Evolutionary conservation across 2,329 filamentous ascomycete genomes (phyloP).

Genomic region (Cytospora piceicola): DNA sequence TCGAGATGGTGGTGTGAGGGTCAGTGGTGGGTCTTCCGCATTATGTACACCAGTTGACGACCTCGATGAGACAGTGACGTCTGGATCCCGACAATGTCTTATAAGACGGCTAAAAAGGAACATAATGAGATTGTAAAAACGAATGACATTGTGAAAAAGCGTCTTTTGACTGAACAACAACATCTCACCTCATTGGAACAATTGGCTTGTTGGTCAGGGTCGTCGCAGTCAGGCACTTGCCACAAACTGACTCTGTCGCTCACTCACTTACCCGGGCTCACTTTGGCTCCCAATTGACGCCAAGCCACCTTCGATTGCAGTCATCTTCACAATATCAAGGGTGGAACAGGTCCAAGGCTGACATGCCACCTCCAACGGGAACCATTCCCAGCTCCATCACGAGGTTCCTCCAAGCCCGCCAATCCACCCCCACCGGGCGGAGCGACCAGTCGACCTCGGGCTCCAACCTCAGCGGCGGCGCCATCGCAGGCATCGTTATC

Average conservation of each 20-base stretch:
- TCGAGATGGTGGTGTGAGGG: neutral
- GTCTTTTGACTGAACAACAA: neutral
- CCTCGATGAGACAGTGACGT: neutral
- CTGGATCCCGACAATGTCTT: neutral
- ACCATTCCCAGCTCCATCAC: neutral
- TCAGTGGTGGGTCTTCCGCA: neutral
- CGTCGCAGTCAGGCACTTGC: neutral
- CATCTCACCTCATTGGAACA: neutral
- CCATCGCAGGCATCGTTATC: slow-evolving; percentile 57
- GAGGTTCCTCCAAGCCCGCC: slow-evolving; percentile 6
- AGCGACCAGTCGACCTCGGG: slow-evolving; percentile 31
- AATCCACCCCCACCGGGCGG: slow-evolving; percentile 41
- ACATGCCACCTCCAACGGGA: neutral
- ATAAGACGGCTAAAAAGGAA: neutral
- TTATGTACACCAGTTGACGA: no score
- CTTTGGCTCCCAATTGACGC: no score
- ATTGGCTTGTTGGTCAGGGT: neutral
- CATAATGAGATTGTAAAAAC: no score
- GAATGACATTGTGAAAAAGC: neutral
- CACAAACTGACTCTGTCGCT: neutral
- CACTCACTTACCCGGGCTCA: neutral
- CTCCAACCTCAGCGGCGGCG: slow-evolving; percentile 48
- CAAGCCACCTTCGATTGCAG: no score
- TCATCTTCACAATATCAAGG: no score
- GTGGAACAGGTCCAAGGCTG: neutral